Evolutionary conservation across 1,139 yeast species (phyloP).

Genomic region (Hansenula sp.): DNA sequence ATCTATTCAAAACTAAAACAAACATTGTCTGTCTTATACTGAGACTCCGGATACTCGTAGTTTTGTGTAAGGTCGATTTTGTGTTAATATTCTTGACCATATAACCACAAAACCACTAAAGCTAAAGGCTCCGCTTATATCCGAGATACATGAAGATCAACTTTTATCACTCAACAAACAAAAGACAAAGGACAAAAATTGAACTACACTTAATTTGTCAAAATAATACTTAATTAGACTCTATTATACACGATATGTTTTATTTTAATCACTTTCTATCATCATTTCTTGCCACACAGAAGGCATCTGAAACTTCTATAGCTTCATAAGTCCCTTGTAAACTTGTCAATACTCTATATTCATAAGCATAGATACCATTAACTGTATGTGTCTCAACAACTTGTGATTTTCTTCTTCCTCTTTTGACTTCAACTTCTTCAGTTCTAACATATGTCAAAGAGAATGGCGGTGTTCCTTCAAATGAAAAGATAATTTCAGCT

Average conservation of each 20-base stretch:
- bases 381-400: conserved; percentile 78
- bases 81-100: no score
- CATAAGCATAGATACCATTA: conserved; percentile 62
- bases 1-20: no score
- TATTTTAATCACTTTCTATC: neutral
- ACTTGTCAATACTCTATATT: conserved; percentile 70
- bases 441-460: conserved; percentile 52
- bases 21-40: no score
- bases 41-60: no score
- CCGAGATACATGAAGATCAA: no score
- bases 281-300: conserved; percentile 50
- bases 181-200: no score
- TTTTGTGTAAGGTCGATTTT: no score
- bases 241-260: neutral
- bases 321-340: conserved; percentile 95
- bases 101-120: no score
- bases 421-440: conserved; percentile 33
- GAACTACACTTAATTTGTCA: no score
- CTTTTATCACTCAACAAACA: no score
- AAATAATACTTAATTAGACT: neutral
- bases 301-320: conserved; percentile 76
- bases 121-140: no score
- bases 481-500: conserved; percentile 64
- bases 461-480: conserved; percentile 72
- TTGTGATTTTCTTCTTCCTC: conserved; percentile 34